phyloP scores from a whole-genome alignment of 495 filamentous ascomycete species.

The Bathelium albidoporum region DNA sequence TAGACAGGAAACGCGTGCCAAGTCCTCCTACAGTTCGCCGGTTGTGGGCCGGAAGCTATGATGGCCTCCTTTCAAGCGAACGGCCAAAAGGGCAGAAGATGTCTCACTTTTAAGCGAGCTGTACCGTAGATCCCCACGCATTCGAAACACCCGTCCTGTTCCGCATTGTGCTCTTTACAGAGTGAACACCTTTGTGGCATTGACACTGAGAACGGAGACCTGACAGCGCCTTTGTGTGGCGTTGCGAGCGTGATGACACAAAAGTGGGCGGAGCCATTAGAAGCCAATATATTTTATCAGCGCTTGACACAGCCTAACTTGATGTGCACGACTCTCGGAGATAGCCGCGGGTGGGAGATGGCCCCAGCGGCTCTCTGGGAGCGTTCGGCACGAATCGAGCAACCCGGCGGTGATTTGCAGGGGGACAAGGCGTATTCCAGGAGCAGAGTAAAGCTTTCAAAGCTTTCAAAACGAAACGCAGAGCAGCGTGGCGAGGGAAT shows the following conservation, averaged over 20 bases:
- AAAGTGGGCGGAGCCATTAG: neutral
- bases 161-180: too few species aligned
- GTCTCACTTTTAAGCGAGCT: too few species aligned
- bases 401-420: neutral
- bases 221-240: too few species aligned
- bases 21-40: too few species aligned
- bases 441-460: neutral
- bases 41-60: too few species aligned
- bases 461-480: slow-evolving; percentile 5
- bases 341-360: neutral
- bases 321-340: neutral
- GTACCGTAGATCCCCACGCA: too few species aligned
- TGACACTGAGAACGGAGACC: too few species aligned
- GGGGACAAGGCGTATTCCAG: neutral
- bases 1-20: too few species aligned
- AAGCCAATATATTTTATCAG: neutral
- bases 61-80: too few species aligned
- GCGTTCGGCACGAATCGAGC: neutral
- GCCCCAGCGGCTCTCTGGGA: neutral
- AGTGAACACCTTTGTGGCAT: too few species aligned
- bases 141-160: too few species aligned
- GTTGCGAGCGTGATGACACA: neutral
- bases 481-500: neutral
- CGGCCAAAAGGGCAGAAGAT: too few species aligned
- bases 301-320: neutral